These are phyloP conservation scores for Aspergillus baeticus DNA, from an alignment of 495 filamentous ascomycete genomes.

Conservation along the genomic window DNA sequence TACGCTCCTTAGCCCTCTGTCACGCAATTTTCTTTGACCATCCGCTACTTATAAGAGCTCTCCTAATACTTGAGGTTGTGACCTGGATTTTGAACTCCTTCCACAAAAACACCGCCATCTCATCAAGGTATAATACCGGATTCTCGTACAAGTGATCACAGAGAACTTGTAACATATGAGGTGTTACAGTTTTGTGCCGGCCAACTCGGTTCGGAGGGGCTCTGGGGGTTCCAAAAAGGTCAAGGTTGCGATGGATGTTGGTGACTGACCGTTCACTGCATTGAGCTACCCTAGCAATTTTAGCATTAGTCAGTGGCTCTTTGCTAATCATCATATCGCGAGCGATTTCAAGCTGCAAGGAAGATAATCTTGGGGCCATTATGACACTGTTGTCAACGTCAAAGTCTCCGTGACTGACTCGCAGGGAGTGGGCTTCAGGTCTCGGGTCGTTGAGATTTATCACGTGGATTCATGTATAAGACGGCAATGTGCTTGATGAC, in stretches of 20 bases:
- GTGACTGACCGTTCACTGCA: conserved; percentile 5
- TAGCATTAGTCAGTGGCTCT: neutral
- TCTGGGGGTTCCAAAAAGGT: neutral
- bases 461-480: neutral
- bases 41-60: neutral
- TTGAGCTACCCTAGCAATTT: conserved; percentile 4
- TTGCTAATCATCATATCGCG: conserved; percentile 1
- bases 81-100: conserved; percentile 14
- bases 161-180: conserved; percentile 6
- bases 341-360: conserved; percentile 5
- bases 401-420: too few species aligned
- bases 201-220: neutral
- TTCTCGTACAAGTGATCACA: conserved; percentile 20
- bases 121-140: conserved; percentile 21
- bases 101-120: conserved; percentile 21
- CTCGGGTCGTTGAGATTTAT: neutral
- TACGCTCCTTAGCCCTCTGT: conserved; percentile 18
- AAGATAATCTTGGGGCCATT: too few species aligned
- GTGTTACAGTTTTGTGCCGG: neutral
- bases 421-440: too few species aligned
- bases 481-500: too few species aligned
- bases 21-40: conserved; percentile 19
- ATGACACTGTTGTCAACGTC: too few species aligned
- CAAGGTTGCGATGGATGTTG: neutral
- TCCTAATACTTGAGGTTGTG: conserved; percentile 10